Percentiles rank a stretch among this genome's conserved stretches.
These are phyloP conservation scores for Cryptococcus deneoformans DNA, from an alignment of 1,284 basidiomycete genomes.

Conservation along the genomic window DNA sequence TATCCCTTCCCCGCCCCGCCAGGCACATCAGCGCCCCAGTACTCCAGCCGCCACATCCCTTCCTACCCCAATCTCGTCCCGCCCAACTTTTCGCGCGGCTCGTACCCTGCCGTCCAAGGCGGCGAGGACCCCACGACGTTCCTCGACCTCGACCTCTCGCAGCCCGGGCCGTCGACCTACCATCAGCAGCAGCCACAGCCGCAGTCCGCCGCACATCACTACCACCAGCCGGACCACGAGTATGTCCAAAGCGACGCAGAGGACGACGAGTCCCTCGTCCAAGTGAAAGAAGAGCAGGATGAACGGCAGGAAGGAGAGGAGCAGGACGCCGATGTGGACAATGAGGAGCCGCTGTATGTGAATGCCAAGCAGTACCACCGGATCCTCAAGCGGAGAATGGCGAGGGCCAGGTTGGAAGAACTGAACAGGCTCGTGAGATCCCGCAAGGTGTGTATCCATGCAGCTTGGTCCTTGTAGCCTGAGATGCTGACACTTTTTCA, in stretches of 20 bases:
- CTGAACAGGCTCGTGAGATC: conserved; percentile 85
- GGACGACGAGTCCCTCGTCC: conserved; percentile 20
- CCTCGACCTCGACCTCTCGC: conserved; percentile 29
- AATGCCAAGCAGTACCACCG: conserved; percentile 98
- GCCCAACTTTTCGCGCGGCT: conserved; percentile 8
- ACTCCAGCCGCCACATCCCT: conserved; percentile 4
- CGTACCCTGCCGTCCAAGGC: neutral
- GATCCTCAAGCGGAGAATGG: conserved; percentile 86
- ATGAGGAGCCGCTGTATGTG: conserved; percentile 94
- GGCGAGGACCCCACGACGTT: conserved; percentile 17
- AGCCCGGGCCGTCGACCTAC: conserved; percentile 33
- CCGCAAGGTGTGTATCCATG: conserved; percentile 66
- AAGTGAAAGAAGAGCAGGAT: conserved; percentile 21
- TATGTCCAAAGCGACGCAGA: conserved; percentile 3
- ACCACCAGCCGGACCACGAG: neutral
- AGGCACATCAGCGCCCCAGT: conserved; percentile 4
- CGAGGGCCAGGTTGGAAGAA: conserved; percentile 84
- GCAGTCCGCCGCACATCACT: neutral
- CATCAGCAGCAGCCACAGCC: neutral
- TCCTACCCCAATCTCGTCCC: conserved; percentile 13
- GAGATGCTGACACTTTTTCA: neutral
- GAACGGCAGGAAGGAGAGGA: conserved; percentile 20
- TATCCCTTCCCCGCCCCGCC: conserved; percentile 12
- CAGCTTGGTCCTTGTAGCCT: neutral
- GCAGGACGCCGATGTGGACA: conserved; percentile 51